Evolutionary conservation across 257 asterid species (phyloP).

Genomic region (Solanum sejunctum): DNA sequence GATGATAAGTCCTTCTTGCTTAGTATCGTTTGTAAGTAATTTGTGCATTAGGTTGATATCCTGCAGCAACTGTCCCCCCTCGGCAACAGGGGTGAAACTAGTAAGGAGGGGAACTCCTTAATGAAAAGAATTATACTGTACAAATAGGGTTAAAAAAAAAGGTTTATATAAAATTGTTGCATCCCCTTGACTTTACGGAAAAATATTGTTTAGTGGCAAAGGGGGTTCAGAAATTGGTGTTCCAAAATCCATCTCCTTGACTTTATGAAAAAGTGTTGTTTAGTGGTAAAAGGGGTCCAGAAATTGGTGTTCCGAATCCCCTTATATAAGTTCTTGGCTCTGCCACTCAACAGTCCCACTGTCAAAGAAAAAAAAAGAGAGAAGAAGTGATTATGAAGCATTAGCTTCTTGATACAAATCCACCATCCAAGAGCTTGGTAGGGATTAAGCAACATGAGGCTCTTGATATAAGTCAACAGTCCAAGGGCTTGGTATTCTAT

Average conservation of each 20-base stretch:
- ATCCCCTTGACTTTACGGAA: not conserved
- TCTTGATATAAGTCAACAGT: not conserved
- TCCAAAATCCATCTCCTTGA: not conserved
- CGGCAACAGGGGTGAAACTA: not conserved
- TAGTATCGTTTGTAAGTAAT: not conserved
- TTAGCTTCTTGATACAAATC: not conserved
- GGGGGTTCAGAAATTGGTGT: not conserved
- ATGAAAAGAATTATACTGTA: not conserved
- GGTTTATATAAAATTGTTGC: not conserved
- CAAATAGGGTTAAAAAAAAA: not conserved
- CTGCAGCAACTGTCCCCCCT: not conserved
- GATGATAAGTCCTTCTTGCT: not conserved
- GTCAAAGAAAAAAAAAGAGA: not conserved
- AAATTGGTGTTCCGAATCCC: not conserved
- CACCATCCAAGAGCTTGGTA: not conserved
- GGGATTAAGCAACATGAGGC: not conserved
- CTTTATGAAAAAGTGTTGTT: not conserved
- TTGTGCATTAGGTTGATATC: not conserved
- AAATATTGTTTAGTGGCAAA: not conserved
- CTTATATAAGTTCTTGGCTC: not conserved
- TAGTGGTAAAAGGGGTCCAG: not conserved
- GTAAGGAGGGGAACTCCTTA: not conserved
- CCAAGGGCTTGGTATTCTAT: slow-evolving; percentile 22
- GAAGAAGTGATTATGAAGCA: not conserved
- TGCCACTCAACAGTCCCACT: not conserved